Evolutionary conservation across 768 basidiomycete species (phyloP).

Genomic region (Amanita molliuscula): DNA sequence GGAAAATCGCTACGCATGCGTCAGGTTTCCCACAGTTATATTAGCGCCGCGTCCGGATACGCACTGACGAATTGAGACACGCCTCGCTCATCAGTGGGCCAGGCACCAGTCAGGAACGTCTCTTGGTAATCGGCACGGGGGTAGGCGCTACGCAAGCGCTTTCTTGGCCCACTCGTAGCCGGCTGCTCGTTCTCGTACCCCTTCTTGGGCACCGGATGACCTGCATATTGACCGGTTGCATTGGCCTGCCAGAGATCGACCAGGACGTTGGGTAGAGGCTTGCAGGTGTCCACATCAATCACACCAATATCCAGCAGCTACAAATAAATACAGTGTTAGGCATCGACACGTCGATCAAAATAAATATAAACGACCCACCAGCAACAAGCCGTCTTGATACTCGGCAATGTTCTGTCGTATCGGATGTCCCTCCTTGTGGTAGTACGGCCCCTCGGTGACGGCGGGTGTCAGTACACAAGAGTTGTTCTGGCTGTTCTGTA

Average conservation of each 20-base stretch:
- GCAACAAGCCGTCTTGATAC: conserved; percentile 35
- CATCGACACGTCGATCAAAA: not conserved
- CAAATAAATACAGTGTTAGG: not conserved
- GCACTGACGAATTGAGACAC: conserved; percentile 44
- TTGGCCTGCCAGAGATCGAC: conserved; percentile 54
- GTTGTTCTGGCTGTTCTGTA: conserved; percentile 48
- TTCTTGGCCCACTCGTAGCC: conserved; percentile 33
- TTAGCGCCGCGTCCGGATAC: conserved; percentile 7
- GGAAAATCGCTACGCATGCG: conserved; percentile 32
- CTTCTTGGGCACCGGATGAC: conserved; percentile 36
- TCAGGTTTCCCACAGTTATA: not conserved
- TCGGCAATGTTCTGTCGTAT: conserved; percentile 48
- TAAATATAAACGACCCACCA: conserved; percentile 20
- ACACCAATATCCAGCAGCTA: conserved; percentile 46
- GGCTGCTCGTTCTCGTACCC: conserved; percentile 34
- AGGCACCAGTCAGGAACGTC: conserved; percentile 42
- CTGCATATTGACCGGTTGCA: conserved; percentile 44
- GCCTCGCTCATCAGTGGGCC: conserved; percentile 42
- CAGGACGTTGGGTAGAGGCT: conserved; percentile 43
- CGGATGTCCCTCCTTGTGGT: conserved; percentile 37
- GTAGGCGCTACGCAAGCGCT: conserved; percentile 31
- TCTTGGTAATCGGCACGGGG: conserved; percentile 32
- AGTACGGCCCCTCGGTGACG: conserved; percentile 46
- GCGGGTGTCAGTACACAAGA: conserved; percentile 44
- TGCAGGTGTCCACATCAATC: conserved; percentile 47